A percentile compares a stretch with the other conserved stretches of the same genome.
Conservation (phyloP, 2,329 filamentous ascomycete genomes). For the Taxawa tesnikishii region DNA sequence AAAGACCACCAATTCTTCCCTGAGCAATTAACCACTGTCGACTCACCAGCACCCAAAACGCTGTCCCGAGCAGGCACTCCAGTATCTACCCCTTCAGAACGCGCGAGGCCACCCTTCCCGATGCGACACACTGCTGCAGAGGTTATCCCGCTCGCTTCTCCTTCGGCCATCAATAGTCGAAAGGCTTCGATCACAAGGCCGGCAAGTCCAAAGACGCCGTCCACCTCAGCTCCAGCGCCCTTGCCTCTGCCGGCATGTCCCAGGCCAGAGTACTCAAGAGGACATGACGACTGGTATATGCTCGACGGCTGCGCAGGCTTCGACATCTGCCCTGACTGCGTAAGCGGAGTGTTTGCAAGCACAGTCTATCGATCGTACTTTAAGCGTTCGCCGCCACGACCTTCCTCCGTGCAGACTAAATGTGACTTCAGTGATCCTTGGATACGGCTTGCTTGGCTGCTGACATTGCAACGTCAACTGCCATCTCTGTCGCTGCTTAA, state of each 20-base stretch:
- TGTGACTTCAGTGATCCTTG: slow-evolving; percentile 77
- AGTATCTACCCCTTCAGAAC: slow-evolving; percentile 1
- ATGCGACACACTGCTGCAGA: slow-evolving; percentile 2
- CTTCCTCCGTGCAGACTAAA: slow-evolving; percentile 38
- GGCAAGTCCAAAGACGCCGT: neutral
- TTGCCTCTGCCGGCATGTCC: slow-evolving; percentile 53
- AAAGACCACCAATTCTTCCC: slow-evolving; percentile 25
- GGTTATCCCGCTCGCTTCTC: slow-evolving; percentile 1
- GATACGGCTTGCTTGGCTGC: slow-evolving; percentile 73
- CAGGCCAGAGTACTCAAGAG: slow-evolving; percentile 47
- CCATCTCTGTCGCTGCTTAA: slow-evolving; percentile 58
- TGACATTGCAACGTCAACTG: slow-evolving; percentile 59
- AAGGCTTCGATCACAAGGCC: neutral
- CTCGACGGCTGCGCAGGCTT: slow-evolving; percentile 59
- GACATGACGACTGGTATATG: slow-evolving; percentile 69
- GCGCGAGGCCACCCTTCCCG: slow-evolving; percentile 1
- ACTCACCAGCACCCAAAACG: no score
- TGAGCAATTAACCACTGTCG: slow-evolving; percentile 3
- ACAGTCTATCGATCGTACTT: slow-evolving; percentile 60
- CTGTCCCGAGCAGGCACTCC: no score
- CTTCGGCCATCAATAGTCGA: slow-evolving; percentile 1
- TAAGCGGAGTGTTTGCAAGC: slow-evolving; percentile 53
- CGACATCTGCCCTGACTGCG: slow-evolving; percentile 74
- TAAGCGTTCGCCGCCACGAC: slow-evolving; percentile 45
- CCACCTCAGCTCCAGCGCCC: slow-evolving; percentile 3